These are phyloP conservation scores for Ceratonia siliqua DNA, from an alignment of 306 rosid genomes.

Conservation along the genomic window DNA sequence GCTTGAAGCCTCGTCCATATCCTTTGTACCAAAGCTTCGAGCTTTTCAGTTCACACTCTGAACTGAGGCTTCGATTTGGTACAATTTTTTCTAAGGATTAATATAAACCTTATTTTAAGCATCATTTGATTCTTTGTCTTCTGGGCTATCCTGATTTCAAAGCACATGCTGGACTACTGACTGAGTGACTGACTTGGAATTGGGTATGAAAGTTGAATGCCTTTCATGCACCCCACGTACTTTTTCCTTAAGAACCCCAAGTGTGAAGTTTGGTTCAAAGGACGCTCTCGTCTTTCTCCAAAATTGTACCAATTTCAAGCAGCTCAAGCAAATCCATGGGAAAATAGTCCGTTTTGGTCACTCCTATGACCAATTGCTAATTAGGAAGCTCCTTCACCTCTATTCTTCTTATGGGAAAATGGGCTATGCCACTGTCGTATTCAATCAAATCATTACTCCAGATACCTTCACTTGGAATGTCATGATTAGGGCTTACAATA, in stretches of 20 bases:
- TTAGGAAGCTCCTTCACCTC: slow-evolving; percentile 52
- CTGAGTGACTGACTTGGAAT: slow-evolving; percentile 3
- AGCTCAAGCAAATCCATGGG: slow-evolving; percentile 61
- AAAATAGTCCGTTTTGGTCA: slow-evolving; percentile 59
- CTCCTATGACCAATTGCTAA: slow-evolving; percentile 54
- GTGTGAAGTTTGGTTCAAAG: slow-evolving; percentile 31
- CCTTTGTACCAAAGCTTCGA: too few relatives aligned
- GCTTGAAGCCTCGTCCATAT: not conserved
- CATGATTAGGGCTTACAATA: slow-evolving; percentile 53
- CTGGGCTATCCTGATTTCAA: not conserved
- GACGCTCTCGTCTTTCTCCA: slow-evolving; percentile 54
- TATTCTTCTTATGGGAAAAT: slow-evolving; percentile 53
- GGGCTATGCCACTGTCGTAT: slow-evolving; percentile 51
- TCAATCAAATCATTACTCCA: slow-evolving; percentile 49
- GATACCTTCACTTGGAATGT: slow-evolving; percentile 73
- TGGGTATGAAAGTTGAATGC: slow-evolving; percentile 46
- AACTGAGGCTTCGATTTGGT: not conserved
- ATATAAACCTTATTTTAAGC: not conserved
- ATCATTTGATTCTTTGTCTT: slow-evolving; percentile 3
- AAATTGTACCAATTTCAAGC: slow-evolving; percentile 55
- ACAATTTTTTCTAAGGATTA: not conserved
- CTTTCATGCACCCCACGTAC: slow-evolving; percentile 43
- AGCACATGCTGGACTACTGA: not conserved
- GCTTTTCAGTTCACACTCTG: too few relatives aligned
- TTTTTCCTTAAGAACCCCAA: slow-evolving; percentile 19